Conservation (phyloP, 2,329 filamentous ascomycete genomes). For the Botryosphaeria dothidea region DNA sequence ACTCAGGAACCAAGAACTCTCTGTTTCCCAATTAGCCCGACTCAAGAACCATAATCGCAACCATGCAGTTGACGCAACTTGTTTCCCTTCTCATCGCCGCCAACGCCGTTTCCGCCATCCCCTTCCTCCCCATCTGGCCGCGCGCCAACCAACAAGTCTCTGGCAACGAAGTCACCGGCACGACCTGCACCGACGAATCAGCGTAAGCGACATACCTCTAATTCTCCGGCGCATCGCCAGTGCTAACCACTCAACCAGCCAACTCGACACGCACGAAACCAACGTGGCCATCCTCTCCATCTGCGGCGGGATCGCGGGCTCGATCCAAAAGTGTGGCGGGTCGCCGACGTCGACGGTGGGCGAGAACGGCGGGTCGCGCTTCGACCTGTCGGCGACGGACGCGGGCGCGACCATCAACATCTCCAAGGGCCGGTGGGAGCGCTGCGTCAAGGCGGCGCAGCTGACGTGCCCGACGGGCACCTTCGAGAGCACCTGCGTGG, state of each 20-base stretch:
- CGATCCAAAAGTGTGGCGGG: constrained; percentile 49
- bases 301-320: constrained; percentile 52
- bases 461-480: constrained; percentile 54
- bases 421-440: constrained; percentile 55
- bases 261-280: constrained; percentile 26
- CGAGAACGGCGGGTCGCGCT: constrained; percentile 50
- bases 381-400: constrained; percentile 47
- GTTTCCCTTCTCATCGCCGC: not conserved
- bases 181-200: constrained; percentile 34
- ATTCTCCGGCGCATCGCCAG: not conserved
- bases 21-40: not conserved
- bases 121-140: not conserved
- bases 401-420: constrained; percentile 52
- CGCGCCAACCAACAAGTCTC: constrained; percentile 25
- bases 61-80: not conserved
- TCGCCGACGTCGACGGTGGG: constrained; percentile 48
- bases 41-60: not conserved
- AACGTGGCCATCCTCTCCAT: constrained; percentile 50
- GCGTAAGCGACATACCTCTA: constrained; percentile 33
- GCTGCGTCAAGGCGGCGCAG: constrained; percentile 55
- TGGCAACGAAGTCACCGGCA: constrained; percentile 32
- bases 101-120: not conserved
- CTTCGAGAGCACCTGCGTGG: constrained; percentile 49
- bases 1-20: not conserved
- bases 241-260: constrained; percentile 5